Base-by-base conservation (phyloP, 352 stramenopile species). In the Phytophthora boehmeriae region DNA sequence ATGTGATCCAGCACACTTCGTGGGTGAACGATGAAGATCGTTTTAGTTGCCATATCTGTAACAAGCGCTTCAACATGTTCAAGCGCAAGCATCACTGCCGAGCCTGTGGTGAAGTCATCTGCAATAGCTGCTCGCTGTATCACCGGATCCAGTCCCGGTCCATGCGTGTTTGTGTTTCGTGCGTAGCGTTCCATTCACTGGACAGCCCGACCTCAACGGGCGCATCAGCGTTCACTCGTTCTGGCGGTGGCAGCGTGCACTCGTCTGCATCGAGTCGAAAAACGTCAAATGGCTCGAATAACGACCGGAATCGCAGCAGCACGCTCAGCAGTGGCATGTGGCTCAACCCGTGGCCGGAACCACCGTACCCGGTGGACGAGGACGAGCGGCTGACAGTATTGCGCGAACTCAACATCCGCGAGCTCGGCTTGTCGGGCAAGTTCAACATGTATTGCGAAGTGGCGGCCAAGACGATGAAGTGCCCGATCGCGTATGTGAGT, bases 381-480 rank as follows among this genome's bases (percentile, higher is more conserved):
- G 78, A 89, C 34, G 85, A 92, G 46, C 87, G 87, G 8, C 69
- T 96, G 17, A 68, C 52, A 1, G 84, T 87, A 8, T 44, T 96
- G n/a, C 83, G 78, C 3, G 80, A 90, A 10, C 75, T 96, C 65
- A 91, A 93, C 60, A 91, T 93, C 47, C 81, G 73, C 14, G 80
- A 92, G 22, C 72, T 92, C 10, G 80, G 83, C 4, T 71, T 71
- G 5, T 90, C 81, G 2, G 81, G 86, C 57, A 90, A 90, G 67
- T 95, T 94, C 64, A 93, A 93, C 67, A 93, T 90, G 81, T 93
- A 93, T 44, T 95, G 86, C 58, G 86, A 93, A 51, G 82, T 95
- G 38, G 83, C 83, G 4, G 80, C 83, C 59, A 93, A 95, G 80
- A 93, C 86, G 13, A 92, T 95, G 84, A 93, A 93, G 61, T 93